Percentiles rank a stretch among this genome's conserved stretches.
phyloP scores from a whole-genome alignment of 1,284 basidiomycete species.

The Ceratobasidium sp. region DNA sequence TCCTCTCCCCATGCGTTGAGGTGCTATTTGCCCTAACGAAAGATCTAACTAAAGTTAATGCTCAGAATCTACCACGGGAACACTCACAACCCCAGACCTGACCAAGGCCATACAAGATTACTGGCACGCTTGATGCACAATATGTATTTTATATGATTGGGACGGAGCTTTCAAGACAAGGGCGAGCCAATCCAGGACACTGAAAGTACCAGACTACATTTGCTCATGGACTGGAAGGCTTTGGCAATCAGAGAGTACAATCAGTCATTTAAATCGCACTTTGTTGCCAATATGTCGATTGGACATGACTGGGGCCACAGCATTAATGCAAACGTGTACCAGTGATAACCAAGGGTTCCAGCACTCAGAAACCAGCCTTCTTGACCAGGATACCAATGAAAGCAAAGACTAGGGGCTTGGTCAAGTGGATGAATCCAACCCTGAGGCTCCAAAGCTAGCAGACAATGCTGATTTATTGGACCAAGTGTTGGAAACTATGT shows the following conservation, averaged over 20 bases:
- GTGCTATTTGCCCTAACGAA: background rate
- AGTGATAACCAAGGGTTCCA: background rate
- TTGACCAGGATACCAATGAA: background rate
- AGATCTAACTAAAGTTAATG: slow-evolving; percentile 12
- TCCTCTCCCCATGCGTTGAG: slow-evolving; percentile 19
- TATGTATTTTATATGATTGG: background rate
- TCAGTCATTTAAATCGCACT: background rate
- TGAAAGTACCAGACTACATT: background rate
- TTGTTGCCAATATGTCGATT: background rate
- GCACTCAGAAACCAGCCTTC: background rate
- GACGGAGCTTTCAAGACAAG: background rate
- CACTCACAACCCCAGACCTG: background rate
- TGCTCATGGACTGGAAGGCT: background rate
- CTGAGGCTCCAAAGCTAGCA: no score
- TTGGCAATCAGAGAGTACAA: background rate
- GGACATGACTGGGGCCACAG: background rate
- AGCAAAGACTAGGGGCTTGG: background rate
- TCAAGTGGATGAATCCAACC: no score
- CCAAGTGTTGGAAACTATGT: no score
- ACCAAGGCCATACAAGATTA: background rate
- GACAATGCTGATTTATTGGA: no score
- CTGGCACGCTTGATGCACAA: background rate
- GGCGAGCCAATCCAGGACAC: no score
- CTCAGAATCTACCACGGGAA: background rate
- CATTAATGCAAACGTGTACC: background rate